These are phyloP conservation scores for Spathaspora arborariae DNA, from an alignment of 805 yeast genomes.

Conservation along the genomic window DNA sequence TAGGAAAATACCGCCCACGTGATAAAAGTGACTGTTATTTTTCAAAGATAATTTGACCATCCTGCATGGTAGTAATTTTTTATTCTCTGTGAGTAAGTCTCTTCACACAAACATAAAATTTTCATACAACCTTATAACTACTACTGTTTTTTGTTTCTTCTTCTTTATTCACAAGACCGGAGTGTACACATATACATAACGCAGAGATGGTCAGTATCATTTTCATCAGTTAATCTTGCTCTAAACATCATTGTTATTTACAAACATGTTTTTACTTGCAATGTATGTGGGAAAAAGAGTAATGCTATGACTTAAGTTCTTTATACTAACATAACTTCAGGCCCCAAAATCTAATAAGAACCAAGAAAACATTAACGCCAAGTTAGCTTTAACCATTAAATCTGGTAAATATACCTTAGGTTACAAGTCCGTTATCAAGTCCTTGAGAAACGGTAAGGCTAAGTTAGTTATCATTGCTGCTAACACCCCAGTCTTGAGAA, in stretches of 20 bases:
- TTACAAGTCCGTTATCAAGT: constrained; percentile 97
- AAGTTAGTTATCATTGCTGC: constrained; percentile 97
- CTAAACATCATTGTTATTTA: neutral
- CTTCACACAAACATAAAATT: neutral
- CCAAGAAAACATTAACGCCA: constrained; percentile 95
- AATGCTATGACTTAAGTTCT: neutral
- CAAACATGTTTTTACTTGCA: neutral
- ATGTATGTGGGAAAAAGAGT: neutral
- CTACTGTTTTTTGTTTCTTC: neutral
- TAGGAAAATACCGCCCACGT: neutral
- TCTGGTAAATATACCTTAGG: constrained; percentile 99
- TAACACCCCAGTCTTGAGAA: constrained; percentile 99
- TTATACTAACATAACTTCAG: constrained; percentile 43
- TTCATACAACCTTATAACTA: neutral
- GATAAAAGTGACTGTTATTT: constrained; percentile 1
- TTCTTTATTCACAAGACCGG: constrained; percentile 64
- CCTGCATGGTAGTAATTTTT: neutral
- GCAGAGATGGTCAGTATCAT: constrained; percentile 96
- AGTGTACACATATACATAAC: constrained; percentile 66
- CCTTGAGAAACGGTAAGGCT: constrained; percentile 98
- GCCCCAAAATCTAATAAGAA: constrained; percentile 87
- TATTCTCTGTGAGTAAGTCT: neutral
- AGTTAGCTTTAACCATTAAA: constrained; percentile 96
- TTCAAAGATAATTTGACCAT: neutral
- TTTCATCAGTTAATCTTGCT: neutral